Base-by-base conservation (phyloP, 2,329 filamentous ascomycete genomes). In the Diaporthe sp. region DNA sequence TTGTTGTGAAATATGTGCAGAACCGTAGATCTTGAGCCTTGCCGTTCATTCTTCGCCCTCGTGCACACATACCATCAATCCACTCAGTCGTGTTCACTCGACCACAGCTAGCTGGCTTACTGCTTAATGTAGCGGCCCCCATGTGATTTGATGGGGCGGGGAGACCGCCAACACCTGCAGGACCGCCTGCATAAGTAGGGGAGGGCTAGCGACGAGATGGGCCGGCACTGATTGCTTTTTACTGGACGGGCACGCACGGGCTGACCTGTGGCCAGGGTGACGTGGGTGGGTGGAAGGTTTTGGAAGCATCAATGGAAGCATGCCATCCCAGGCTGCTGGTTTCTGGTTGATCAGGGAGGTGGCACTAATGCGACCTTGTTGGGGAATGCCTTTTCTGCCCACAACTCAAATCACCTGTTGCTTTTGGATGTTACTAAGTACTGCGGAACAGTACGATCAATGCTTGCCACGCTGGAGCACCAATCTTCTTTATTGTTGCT, bases 221-320 rank as follows among this genome's bases (percentile, higher is more conserved):
- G 25, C 60, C 46, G 7, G 22, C 22, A 13, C 25, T 15, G 17
- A 28, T 39, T 28, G 39, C 46, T 42, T 25, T 28, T 42, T 22
- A 67, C 61, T 49, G 42, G 61, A 12, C 42, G 42, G 42, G 44
- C 60, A 22, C 39, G 58, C n/a, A 4, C 15, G 42, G 10, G 44
- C 42, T 22, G 37, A 34, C 57, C 31, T 3, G 25, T 22, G 10
- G 19, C 19, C 19, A 10, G 53, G 53, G 4, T 46, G 19, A 8
- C 28, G n/a, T 19, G 44, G 44, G 28, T 34, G 65, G 8, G 65
- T 70, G 65, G 65, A 70, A 70, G 65, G 65, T 55, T 70, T 70
- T 70, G 65, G 65, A 70, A 70, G 65, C n/a, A 55, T 55, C 65
- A 51, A 55, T 70, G 46, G 65, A 70, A 70, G 65, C 65, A 70